Evolutionary conservation across 805 yeast genomes (phyloP), one percentile per base, ranked within the genome.

Genomic region (Candida wancherniae): DNA sequence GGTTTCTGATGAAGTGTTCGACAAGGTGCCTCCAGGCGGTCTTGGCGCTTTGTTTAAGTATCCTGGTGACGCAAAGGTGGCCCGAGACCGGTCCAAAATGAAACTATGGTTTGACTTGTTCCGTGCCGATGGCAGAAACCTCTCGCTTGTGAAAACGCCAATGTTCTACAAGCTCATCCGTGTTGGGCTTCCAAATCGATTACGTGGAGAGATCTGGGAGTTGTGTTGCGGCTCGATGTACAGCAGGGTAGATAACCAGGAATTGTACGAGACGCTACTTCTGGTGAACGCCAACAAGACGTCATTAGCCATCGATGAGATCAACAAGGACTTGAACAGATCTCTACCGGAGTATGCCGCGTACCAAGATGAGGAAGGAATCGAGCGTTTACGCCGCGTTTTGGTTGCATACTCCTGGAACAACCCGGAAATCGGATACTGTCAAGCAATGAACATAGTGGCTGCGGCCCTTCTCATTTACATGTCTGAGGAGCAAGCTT

Each of bases 371-470:
- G 71, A 71, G 4, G 94, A 84, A 48, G 98, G 99, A 5, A 88
- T 92, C 25, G 73, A 69, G 29, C 67, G 95, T 33, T 68, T 92
- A 28, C 70, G 98, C 39, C 71, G 94, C 39, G 97, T 92, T 0
- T 68, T 92, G 36, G 82, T 94, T 0, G 96, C 96, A 0, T 92
- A 88, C 51, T 84, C 96, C 0, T 92, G 97, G 97, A 84, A 83
- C 43, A 87, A 88, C 53, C 96, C 95, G 0, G 95, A 90, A 24
- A 85, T 92, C 15, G 99, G 99, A 0, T 92, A 92, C 56, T 92
- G 99, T 55, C 98, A 92, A 57, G 98, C 97, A 1, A 92, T 94
- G 98, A 92, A 92, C 53, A 92, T 92, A 30, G 87, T 84, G 6
- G 77, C 75, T 2, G 94, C 94, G 2, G 88, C 85, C 0, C 55